A percentile compares a stretch with the other conserved stretches of the same genome.
phyloP scores from a whole-genome alignment of 306 rosid genomes.

The Carpinus viminea region DNA sequence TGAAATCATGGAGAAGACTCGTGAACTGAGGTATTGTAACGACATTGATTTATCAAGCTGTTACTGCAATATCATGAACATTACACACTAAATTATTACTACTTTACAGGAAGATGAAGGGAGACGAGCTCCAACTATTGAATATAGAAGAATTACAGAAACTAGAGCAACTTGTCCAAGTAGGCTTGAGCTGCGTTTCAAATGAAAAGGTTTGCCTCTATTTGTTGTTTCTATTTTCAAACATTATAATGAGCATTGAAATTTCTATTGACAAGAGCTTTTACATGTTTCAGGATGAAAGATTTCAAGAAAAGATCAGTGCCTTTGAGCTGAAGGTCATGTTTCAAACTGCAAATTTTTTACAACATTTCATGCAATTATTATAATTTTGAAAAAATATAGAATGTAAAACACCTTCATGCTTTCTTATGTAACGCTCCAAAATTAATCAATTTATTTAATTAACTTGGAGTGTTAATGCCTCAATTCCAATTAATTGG shows the following conservation, averaged over 20 bases:
- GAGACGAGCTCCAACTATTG: constrained; percentile 38
- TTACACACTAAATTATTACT: not conserved
- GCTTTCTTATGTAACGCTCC: not conserved
- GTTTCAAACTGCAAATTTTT: not conserved
- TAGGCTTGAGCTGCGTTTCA: constrained; percentile 22
- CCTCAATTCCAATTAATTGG: no score
- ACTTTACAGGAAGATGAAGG: constrained; percentile 29
- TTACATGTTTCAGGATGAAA: constrained; percentile 31
- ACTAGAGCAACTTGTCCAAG: constrained; percentile 22
- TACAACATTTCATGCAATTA: not conserved
- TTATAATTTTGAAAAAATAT: not conserved
- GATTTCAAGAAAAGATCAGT: constrained; percentile 3
- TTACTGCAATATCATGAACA: not conserved
- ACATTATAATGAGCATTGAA: not conserved
- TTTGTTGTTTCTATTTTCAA: no score
- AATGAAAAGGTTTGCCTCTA: constrained; percentile 23
- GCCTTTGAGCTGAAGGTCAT: constrained; percentile 36
- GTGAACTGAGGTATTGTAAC: constrained; percentile 30
- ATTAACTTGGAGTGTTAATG: no score
- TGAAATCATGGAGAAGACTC: constrained; percentile 29
- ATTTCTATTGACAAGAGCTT: not conserved
- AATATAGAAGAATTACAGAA: constrained; percentile 23
- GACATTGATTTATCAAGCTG: not conserved
- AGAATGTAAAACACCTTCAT: not conserved
- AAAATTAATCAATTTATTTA: no score